A percentile compares a stretch with the other conserved stretches of the same genome.
phyloP scores from a whole-genome alignment of 2,329 filamentous ascomycete species.

The Fusarium sp. region DNA sequence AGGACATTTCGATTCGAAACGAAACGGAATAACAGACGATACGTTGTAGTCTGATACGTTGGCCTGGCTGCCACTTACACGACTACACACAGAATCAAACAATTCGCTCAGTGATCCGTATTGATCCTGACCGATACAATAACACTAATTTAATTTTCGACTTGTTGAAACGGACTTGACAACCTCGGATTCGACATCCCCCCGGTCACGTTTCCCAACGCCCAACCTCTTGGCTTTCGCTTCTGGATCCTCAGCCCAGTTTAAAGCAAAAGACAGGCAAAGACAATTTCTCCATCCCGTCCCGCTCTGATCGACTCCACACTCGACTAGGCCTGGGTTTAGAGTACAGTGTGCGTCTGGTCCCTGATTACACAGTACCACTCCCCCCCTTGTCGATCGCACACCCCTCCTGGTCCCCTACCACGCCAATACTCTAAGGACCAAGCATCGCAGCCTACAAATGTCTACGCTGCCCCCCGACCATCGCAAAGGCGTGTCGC shows the following conservation, averaged over 20 bases:
- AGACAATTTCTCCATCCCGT: constrained; percentile 43
- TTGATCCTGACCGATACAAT: constrained; percentile 40
- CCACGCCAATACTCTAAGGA: constrained; percentile 44
- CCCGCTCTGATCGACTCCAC: constrained; percentile 46
- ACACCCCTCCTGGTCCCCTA: constrained; percentile 43
- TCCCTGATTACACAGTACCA: constrained; percentile 37
- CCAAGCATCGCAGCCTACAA: constrained; percentile 56
- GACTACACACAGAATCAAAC: constrained; percentile 25
- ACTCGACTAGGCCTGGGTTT: constrained; percentile 16
- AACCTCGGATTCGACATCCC: constrained; percentile 33
- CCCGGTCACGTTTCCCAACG: constrained; percentile 35
- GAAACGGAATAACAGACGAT: constrained; percentile 29
- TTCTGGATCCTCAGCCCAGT: constrained; percentile 38
- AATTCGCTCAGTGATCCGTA: constrained; percentile 41
- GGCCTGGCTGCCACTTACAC: constrained; percentile 42
- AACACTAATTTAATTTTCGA: constrained; percentile 48
- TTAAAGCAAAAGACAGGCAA: constrained; percentile 13
- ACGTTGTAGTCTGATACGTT: constrained; percentile 45
- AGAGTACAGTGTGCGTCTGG: constrained; percentile 10
- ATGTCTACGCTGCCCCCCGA: constrained; percentile 75
- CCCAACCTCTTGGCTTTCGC: constrained; percentile 40
- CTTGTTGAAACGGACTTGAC: constrained; percentile 40
- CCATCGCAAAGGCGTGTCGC: constrained; percentile 61
- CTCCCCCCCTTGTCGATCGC: constrained; percentile 33
- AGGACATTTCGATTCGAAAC: constrained; percentile 31